A percentile compares a stretch with the other conserved stretches of the same genome.
These are phyloP conservation scores for Lactarius pseudohatsudake DNA, from an alignment of 768 basidiomycete genomes.

Conservation along the genomic window DNA sequence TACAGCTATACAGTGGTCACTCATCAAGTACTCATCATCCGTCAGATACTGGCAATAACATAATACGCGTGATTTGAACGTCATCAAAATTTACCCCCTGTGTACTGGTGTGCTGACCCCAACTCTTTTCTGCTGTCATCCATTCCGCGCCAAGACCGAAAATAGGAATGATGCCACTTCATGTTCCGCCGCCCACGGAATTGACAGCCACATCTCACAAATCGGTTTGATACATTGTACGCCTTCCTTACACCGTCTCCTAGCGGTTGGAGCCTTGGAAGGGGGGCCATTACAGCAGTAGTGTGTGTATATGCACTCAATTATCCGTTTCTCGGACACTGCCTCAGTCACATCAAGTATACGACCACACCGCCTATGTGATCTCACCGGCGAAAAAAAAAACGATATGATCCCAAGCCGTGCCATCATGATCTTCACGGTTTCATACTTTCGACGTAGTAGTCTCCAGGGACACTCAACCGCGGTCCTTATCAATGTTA, in stretches of 20 bases:
- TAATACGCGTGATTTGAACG: conserved; percentile 15
- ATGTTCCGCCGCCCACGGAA: background rate
- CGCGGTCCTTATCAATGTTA: conserved; percentile 1
- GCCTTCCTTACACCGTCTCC: background rate
- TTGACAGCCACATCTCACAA: conserved; percentile 1
- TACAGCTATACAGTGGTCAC: background rate
- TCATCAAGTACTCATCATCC: background rate
- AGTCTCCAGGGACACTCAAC: conserved; percentile 1
- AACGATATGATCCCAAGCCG: background rate
- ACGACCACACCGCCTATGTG: conserved; percentile 1
- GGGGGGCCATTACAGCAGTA: background rate
- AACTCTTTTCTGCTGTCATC: background rate
- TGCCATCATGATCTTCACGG: conserved; percentile 17
- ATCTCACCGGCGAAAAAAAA: conserved; percentile 8
- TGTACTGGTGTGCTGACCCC: background rate
- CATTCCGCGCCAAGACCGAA: background rate
- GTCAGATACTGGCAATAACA: conserved; percentile 1
- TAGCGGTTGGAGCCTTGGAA: background rate
- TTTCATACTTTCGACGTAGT: background rate
- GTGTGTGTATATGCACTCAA: background rate
- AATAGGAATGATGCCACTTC: conserved; percentile 1
- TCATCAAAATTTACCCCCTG: conserved; percentile 15
- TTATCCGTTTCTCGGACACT: background rate
- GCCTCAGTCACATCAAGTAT: background rate
- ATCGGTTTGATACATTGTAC: background rate